phyloP scores from a whole-genome alignment of 2,329 filamentous ascomycete species.

The Lasiodiplodia citricola region DNA sequence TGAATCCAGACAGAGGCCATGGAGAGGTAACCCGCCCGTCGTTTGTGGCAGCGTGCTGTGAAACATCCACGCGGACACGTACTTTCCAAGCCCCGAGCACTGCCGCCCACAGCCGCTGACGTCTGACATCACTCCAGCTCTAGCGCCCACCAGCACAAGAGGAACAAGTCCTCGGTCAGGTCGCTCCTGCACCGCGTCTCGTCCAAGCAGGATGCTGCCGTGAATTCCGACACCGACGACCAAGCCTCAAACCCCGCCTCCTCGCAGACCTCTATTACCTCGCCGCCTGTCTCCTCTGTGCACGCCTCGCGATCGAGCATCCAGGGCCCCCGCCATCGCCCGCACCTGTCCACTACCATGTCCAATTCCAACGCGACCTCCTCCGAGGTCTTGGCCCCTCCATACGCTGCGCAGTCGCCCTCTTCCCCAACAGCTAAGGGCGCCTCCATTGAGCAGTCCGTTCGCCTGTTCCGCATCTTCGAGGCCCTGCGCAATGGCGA shows the following conservation, averaged over 20 bases:
- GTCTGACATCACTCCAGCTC: conserved; percentile 9
- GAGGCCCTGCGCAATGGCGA: conserved; percentile 91
- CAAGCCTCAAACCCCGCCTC: conserved; percentile 30
- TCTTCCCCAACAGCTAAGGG: conserved; percentile 42
- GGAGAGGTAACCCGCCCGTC: conserved; percentile 20
- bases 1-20: conserved; percentile 13
- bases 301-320: conserved; percentile 36
- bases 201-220: conserved; percentile 33
- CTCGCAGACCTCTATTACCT: conserved; percentile 38
- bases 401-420: conserved; percentile 35
- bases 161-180: conserved; percentile 48
- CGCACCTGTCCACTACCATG: conserved; percentile 35
- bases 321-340: conserved; percentile 28
- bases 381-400: conserved; percentile 30
- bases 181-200: conserved; percentile 44
- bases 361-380: conserved; percentile 28
- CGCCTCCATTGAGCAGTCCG: conserved; percentile 81
- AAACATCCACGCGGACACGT: conserved; percentile 1
- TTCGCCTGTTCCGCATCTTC: conserved; percentile 91
- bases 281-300: conserved; percentile 34
- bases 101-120: conserved; percentile 11
- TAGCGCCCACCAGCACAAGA: conserved; percentile 37
- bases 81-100: neutral
- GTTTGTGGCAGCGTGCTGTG: conserved; percentile 8
- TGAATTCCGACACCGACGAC: conserved; percentile 35